Evolutionary conservation across 2,329 filamentous ascomycete genomes (phyloP), one percentile per base, ranked within the genome.

Genomic region (Cyphellophora attinorum): DNA sequence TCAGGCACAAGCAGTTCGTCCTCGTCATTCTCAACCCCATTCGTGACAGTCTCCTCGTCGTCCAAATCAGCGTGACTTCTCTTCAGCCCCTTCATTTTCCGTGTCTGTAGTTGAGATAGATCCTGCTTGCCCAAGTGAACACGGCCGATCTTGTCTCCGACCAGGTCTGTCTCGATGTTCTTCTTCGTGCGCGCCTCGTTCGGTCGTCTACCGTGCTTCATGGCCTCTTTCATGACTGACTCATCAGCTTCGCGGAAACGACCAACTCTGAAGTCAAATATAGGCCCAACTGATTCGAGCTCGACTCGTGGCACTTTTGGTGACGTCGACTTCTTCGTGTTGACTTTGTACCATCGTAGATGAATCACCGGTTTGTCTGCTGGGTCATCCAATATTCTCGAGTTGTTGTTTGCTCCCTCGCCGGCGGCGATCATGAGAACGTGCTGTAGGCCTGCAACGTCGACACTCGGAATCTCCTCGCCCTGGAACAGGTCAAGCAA

Each of bases 1-100:
- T 34, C 46, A n/a, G n/a, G n/a, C n/a, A n/a, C n/a, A n/a, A n/a
- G n/a, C 15, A 47, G 37, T 25, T 45, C 29, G 21, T 47, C 51
- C 6, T 48, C 45, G 14, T 42, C 41, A 19, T 39, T 39, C 8
- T 45, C 40, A 27, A 37, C 28, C 6, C 38, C 45, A n/a, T 40
- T 37, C 31, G 41, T 34, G 12, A 30, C 34, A 40, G 57, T 56
- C 39, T 65, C 64, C 11, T 51, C 65, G 3, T 64, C 67, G 33
- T 72, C 74, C 15, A 66, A 67, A 27, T 69, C 70, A 43, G 78
- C 78, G 35, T 85, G 75, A 45, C 72, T 77, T 47, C 91, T 73
- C 75, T 96, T 98, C 48, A 98, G 62, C 48, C 88, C 91, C 77
- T 98, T 98, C 88, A 98, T 96, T 76, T 98, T 98, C 55, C 91